Evolutionary conservation across 495 filamentous ascomycete species (phyloP).

Genomic region (Neurospora terricola): DNA sequence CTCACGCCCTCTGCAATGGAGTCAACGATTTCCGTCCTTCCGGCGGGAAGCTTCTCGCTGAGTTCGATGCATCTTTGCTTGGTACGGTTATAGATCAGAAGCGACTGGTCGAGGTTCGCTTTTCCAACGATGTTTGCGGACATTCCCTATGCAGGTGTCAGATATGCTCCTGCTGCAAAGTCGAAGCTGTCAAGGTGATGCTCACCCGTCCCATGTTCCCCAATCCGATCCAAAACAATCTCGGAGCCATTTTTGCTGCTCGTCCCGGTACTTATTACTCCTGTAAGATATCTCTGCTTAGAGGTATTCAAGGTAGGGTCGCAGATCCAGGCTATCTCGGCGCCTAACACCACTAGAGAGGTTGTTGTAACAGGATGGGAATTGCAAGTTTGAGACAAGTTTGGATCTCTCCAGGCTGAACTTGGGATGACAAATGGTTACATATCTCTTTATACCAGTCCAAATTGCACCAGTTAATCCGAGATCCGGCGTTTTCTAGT

Average conservation of each 20-base stretch:
- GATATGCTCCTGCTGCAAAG: not conserved
- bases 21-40: constrained; percentile 50
- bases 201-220: constrained; percentile 86
- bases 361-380: not conserved
- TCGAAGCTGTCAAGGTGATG: constrained; percentile 2
- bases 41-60: constrained; percentile 39
- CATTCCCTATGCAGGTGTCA: constrained; percentile 56
- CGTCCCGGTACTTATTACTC: not conserved
- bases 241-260: constrained; percentile 43
- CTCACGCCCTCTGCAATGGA: constrained; percentile 56
- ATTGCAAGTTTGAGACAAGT: not conserved
- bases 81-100: constrained; percentile 77
- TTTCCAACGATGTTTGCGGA: constrained; percentile 72
- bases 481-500: not conserved
- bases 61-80: constrained; percentile 46
- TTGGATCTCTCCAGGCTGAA: not conserved
- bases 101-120: constrained; percentile 54
- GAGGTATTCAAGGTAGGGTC: not conserved
- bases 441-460: not conserved
- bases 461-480: not conserved
- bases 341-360: not conserved
- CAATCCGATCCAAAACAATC: constrained; percentile 73
- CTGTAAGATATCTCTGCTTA: not conserved
- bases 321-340: not conserved
- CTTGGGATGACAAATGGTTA: not conserved